These are phyloP conservation scores for Isochrysis galbana DNA, from an alignment of 78 protist species.

Conservation along the genomic window DNA sequence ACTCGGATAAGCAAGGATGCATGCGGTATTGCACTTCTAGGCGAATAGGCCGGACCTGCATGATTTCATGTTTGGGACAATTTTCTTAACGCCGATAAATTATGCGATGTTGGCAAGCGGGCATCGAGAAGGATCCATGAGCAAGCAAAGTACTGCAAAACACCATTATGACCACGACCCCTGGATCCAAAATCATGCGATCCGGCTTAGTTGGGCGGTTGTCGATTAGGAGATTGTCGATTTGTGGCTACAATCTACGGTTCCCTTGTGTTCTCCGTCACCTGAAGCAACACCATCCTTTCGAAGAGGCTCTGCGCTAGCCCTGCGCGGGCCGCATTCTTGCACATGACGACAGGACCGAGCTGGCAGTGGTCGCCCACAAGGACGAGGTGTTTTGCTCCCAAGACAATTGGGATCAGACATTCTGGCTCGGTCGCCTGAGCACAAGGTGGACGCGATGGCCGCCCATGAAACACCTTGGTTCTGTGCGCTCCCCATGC, in stretches of 20 bases:
- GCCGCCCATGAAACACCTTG: not conserved
- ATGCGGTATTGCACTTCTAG: slow-evolving; percentile 97
- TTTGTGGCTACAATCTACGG: too few species aligned
- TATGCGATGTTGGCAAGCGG: too few species aligned
- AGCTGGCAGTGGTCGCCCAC: slow-evolving; percentile 97
- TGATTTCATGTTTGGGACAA: not conserved
- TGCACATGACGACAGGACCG: slow-evolving; percentile 98
- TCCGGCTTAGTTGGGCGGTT: too few species aligned
- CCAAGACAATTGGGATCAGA: slow-evolving; percentile 94
- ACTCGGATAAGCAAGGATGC: slow-evolving; percentile 98
- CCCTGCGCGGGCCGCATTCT: slow-evolving; percentile 95
- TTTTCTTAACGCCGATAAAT: not conserved
- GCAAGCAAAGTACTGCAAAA: too few species aligned
- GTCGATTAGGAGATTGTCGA: too few species aligned
- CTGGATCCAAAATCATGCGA: too few species aligned
- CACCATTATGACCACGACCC: not conserved
- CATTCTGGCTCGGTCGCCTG: slow-evolving; percentile 99
- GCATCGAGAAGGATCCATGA: too few species aligned
- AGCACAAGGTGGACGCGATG: slow-evolving; percentile 67
- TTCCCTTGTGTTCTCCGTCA: too few species aligned
- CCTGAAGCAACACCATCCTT: slow-evolving; percentile 83
- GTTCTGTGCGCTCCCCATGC: not conserved
- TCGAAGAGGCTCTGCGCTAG: slow-evolving; percentile 96
- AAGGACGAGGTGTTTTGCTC: slow-evolving; percentile 90
- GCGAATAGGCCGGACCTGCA: not conserved